Evolutionary conservation across 2,329 filamentous ascomycete species (phyloP).

Genomic region (Paramyrothecium roridum): DNA sequence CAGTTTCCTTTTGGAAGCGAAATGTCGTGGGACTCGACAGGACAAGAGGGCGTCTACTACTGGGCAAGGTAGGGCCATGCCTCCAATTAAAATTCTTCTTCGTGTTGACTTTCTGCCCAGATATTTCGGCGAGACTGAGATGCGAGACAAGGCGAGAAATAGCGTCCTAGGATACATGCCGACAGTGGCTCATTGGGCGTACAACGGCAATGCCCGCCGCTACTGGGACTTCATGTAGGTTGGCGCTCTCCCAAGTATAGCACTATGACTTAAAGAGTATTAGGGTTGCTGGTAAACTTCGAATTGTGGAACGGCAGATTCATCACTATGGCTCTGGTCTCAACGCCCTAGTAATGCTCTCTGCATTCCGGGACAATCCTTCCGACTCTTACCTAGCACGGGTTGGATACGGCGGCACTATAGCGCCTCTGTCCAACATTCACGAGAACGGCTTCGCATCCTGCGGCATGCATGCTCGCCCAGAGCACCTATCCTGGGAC

Average conservation of each 20-base stretch:
- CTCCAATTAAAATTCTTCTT: no score
- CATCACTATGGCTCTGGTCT: constrained; percentile 61
- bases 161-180: constrained; percentile 56
- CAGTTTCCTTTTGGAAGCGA: constrained; percentile 56
- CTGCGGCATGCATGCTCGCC: constrained; percentile 55
- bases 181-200: constrained; percentile 58
- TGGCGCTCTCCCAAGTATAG: no score
- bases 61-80: constrained; percentile 48
- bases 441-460: constrained; percentile 50
- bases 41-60: constrained; percentile 59
- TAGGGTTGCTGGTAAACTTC: constrained; percentile 37
- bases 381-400: constrained; percentile 47
- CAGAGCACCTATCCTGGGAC: constrained; percentile 54
- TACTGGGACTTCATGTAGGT: constrained; percentile 58
- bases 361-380: constrained; percentile 43
- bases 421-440: constrained; percentile 53
- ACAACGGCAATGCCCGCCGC: constrained; percentile 57
- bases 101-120: constrained; percentile 10
- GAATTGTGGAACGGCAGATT: constrained; percentile 38
- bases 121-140: constrained; percentile 46
- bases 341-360: constrained; percentile 53
- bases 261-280: no score
- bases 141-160: constrained; percentile 45
- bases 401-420: constrained; percentile 51
- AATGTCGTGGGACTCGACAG: constrained; percentile 61